Percentiles rank a stretch among this genome's conserved stretches.
These are phyloP conservation scores for Pogostemon cablin DNA, from an alignment of 257 asterid genomes.

Conservation along the genomic window DNA sequence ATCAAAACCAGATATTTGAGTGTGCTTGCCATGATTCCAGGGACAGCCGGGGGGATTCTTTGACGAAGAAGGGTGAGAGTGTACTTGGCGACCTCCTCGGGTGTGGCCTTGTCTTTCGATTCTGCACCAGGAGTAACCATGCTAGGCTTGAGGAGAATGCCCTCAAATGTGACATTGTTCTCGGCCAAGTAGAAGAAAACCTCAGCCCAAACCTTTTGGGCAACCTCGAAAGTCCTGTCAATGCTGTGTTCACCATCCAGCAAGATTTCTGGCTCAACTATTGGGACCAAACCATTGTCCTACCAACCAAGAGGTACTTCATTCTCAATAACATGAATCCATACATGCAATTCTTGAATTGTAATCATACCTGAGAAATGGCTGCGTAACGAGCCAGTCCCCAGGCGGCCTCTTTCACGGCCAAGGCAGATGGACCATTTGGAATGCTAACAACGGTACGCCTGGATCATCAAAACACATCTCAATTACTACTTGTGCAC, in stretches of 20 bases:
- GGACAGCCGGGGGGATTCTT: conserved; percentile 54
- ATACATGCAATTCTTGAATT: not conserved
- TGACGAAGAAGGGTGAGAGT: conserved; percentile 73
- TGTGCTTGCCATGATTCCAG: conserved; percentile 45
- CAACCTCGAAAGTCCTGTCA: conserved; percentile 87
- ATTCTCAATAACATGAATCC: not conserved
- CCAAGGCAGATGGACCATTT: conserved; percentile 90
- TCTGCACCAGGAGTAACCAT: conserved; percentile 98
- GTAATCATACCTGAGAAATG: conserved; percentile 67
- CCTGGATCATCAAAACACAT: conserved; percentile 43
- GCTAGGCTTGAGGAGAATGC: conserved; percentile 91
- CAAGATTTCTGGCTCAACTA: conserved; percentile 90
- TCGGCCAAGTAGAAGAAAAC: conserved; percentile 88
- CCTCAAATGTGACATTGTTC: conserved; percentile 87
- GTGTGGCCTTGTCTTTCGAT: conserved; percentile 74
- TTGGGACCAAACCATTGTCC: conserved; percentile 91
- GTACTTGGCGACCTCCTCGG: conserved; percentile 69
- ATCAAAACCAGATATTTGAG: not conserved
- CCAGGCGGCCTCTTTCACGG: conserved; percentile 99
- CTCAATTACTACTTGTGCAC: too few relatives aligned
- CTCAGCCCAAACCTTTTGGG: conserved; percentile 84
- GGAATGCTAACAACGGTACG: conserved; percentile 98
- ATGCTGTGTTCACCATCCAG: conserved; percentile 86
- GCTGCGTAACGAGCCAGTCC: conserved; percentile 97
- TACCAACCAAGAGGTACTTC: conserved; percentile 27